Evolutionary conservation across 768 basidiomycete genomes (phyloP), one percentile per base, ranked within the genome.

Genomic region (Paxillus rubicundulus): DNA sequence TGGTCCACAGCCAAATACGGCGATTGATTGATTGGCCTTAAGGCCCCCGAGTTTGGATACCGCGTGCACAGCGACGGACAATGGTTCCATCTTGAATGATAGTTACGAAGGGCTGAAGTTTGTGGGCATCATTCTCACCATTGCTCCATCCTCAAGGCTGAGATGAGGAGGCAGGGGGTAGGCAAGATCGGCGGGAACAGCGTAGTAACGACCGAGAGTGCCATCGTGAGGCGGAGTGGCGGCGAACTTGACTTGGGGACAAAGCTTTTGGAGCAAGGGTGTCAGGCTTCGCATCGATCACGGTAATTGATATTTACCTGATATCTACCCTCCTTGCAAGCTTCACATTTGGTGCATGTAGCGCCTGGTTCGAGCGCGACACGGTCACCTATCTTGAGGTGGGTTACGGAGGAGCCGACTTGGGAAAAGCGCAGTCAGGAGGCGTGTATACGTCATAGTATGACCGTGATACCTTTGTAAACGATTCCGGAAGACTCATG

Each of bases 141-240:
- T 89, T 6, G 96, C 94, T 30, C 95, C 96, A 66, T 98, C 94
- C 69, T 96, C 95, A 13, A 96, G 81, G 17, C 86, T 82, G 44
- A 98, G 82, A 63, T 83, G 77, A n/a, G 86, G 81, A 2, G 93
- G 93, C 12, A 98, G 82, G 36, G 74, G 77, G 69, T 92, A 93
- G 48, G 85, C 87, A 20, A 97, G 79, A 68, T 97, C 90, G 21
- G 84, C 84, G 14, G 94, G 92, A 50, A 96, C 76, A 48, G 79
- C 82, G 72, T 96, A 98, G 75, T 87, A 96, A 41, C 92, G 81
- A 43, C 78, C 79, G 18, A 97, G 82, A 13, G 95, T 98, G 49
- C 95, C 95, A 62, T 96, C 89, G 63, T 87, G 82, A 1, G 96
- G 96, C 49, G 95, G 96, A 13, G 95, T 96, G 2, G 95, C 94